Evolutionary conservation across 2,329 filamentous ascomycete genomes (phyloP), one percentile per base, ranked within the genome.

Genomic region (Intubia oerlemansii): DNA sequence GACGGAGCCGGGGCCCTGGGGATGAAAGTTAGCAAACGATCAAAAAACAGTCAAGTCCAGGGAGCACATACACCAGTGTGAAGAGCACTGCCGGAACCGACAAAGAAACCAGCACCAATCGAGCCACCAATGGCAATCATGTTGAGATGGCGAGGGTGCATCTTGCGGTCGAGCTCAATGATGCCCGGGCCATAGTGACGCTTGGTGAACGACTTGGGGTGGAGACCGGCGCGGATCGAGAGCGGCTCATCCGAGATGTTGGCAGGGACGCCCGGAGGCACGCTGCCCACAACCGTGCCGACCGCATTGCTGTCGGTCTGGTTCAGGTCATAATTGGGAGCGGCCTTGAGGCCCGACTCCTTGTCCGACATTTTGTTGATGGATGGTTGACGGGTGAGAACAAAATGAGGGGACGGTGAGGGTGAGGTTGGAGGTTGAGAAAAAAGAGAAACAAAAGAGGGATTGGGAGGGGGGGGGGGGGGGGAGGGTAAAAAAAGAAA

Each of bases 31-130:
- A 16, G 23, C 8, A 2, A 15, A 15, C n/a, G 11, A 28, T 17
- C 13, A 10, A 10, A 5, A 24, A 6, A 17, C n/a, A n/a, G n/a
- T n/a, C n/a, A n/a, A n/a, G n/a, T n/a, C n/a, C n/a, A n/a, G n/a
- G n/a, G n/a, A 11, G 19, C 10, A 44, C 50, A 37, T 46, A 54
- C 52, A 45, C 61, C 61, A 15, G 41, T 54, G 34, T 39, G 36
- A 10, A 68, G 48, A 31, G 59, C 60, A 36, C 50, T 44, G 34
- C 62, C 62, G 9, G 59, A 63, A 40, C 64, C 62, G 36, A 69
- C 64, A 46, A 67, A 69, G 53, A 69, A 66, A 47, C 64, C 64
- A 34, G 64, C 63, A 42, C 64, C 64, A 25, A 69, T 69, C 15
- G 59, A 62, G 36, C 59, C 59, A 36, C 59, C 39, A 17, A 40